Evolutionary conservation across 2,329 filamentous ascomycete genomes (phyloP).

Genomic region (Xylariaceae sp.): DNA sequence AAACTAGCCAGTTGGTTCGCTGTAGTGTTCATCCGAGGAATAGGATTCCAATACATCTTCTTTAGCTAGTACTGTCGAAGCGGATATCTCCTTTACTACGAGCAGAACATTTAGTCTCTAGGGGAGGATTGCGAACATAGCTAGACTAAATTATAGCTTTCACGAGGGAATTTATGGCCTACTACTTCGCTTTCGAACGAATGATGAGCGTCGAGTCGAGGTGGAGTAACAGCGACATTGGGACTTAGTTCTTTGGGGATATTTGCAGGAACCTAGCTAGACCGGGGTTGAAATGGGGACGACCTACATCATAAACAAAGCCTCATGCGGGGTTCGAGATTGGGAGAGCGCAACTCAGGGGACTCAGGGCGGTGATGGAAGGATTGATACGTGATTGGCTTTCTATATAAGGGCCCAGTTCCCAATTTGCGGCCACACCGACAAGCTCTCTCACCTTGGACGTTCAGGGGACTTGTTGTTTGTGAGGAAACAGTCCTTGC

Average conservation of each 20-base stretch:
- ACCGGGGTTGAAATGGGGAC: background rate
- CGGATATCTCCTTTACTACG: too few species aligned
- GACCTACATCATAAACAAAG: constrained; percentile 5
- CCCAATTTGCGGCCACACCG: background rate
- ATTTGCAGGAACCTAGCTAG: background rate
- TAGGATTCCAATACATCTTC: too few species aligned
- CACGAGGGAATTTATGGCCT: too few species aligned
- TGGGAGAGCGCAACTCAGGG: background rate
- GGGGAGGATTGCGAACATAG: too few species aligned
- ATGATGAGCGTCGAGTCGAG: too few species aligned
- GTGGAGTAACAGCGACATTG: background rate
- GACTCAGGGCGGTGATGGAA: constrained; percentile 1
- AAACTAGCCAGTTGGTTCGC: background rate
- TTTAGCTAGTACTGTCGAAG: too few species aligned
- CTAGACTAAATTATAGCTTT: too few species aligned
- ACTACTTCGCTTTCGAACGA: too few species aligned
- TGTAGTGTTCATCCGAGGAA: too few species aligned
- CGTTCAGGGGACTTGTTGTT: too few species aligned
- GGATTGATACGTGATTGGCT: constrained; percentile 2
- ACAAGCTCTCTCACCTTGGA: background rate
- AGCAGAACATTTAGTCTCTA: too few species aligned
- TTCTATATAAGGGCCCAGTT: constrained; percentile 10
- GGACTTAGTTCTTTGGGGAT: background rate
- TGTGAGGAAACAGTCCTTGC: too few species aligned
- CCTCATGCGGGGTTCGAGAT: constrained; percentile 9